Conservation (phyloP, 176 grass and related monocot genomes). For the Musa troglodytarum region DNA sequence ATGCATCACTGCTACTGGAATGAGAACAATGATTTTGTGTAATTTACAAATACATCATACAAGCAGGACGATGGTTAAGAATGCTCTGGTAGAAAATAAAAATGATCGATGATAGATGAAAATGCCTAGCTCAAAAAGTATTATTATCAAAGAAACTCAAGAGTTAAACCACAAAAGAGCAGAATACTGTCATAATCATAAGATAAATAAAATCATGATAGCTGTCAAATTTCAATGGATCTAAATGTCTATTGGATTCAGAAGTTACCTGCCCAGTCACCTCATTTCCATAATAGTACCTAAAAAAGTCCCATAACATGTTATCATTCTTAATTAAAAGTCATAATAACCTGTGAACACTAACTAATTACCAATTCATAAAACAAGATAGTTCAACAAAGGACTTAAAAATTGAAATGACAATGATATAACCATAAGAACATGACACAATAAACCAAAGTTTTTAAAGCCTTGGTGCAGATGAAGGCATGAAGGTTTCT, state of each 20-base stretch:
- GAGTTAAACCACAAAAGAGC: neutral
- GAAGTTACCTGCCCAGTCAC: constrained; percentile 52
- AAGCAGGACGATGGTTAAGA: neutral
- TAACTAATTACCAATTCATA: neutral
- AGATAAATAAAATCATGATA: neutral
- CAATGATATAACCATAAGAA: neutral
- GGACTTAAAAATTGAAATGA: neutral
- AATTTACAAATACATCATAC: no score
- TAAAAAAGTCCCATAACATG: constrained; percentile 31
- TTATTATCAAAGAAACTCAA: neutral
- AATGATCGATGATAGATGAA: neutral
- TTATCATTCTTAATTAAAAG: neutral
- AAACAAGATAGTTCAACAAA: neutral
- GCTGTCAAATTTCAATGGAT: constrained; percentile 2
- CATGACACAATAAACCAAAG: neutral
- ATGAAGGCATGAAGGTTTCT: no score
- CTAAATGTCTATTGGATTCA: neutral
- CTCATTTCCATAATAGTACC: constrained; percentile 65
- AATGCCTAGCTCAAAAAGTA: neutral
- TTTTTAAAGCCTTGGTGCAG: neutral
- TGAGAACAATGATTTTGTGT: no score
- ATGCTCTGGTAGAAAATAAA: no score
- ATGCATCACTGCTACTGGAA: no score
- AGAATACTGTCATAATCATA: neutral
- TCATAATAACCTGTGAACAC: neutral